phyloP scores from a whole-genome alignment of 371 early-diverging fungal genomes.

The Syncephalastrum racemosum region DNA sequence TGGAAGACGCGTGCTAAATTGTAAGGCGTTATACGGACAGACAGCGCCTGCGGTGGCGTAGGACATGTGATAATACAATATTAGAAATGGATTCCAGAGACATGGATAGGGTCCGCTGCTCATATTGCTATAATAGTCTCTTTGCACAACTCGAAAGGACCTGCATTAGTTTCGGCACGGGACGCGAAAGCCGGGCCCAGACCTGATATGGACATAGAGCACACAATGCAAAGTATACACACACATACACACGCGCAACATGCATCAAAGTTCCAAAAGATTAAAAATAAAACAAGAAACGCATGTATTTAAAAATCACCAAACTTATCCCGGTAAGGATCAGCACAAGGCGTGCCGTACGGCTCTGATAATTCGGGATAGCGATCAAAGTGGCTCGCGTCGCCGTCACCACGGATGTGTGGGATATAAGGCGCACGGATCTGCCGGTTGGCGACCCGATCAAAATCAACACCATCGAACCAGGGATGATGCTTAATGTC shows the following conservation, averaged over 20 bases:
- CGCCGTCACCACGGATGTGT: slow-evolving; percentile 82
- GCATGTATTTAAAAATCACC: slow-evolving; percentile 25
- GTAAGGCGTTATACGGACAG: too few relatives aligned
- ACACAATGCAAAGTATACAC: neutral
- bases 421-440: slow-evolving; percentile 93
- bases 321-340: slow-evolving; percentile 39
- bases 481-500: slow-evolving; percentile 95
- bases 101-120: too few relatives aligned
- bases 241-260: neutral
- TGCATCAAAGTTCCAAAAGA: neutral
- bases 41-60: too few relatives aligned
- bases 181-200: too few relatives aligned
- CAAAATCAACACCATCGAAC: slow-evolving; percentile 96
- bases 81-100: too few relatives aligned
- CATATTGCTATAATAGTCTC: neutral
- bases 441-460: slow-evolving; percentile 68
- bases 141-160: neutral
- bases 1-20: too few relatives aligned
- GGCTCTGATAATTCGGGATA: slow-evolving; percentile 85
- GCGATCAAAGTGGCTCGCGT: slow-evolving; percentile 93
- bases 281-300: neutral
- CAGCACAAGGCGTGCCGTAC: slow-evolving; percentile 48
- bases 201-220: neutral
- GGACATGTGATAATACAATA: too few relatives aligned
- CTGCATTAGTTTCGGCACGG: too few relatives aligned